phyloP scores from a whole-genome alignment of 306 rosid species.

The Casuarina cunninghamiana region DNA sequence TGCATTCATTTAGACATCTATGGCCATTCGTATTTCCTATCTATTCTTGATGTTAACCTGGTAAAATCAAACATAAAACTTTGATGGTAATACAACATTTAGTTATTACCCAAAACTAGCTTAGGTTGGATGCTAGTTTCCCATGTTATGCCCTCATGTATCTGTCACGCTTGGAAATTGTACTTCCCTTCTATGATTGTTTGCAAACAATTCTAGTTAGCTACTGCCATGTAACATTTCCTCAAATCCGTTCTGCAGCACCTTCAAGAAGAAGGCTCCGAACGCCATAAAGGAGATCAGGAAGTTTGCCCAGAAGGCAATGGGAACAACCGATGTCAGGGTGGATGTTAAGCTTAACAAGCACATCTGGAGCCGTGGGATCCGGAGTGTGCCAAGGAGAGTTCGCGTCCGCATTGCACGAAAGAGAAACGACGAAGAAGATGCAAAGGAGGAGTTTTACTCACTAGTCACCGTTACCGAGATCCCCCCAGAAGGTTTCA shows the following conservation, averaged over 20 bases:
- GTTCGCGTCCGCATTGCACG: constrained; percentile 35
- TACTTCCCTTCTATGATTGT: background rate
- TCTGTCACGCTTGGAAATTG: too few relatives aligned
- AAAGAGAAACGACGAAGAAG: constrained; percentile 51
- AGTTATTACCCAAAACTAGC: too few relatives aligned
- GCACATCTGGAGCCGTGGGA: constrained; percentile 49
- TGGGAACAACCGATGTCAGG: constrained; percentile 48
- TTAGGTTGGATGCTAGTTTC: too few relatives aligned
- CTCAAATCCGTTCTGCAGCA: constrained; percentile 23
- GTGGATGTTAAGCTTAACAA: constrained; percentile 55
- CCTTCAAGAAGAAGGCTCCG: constrained; percentile 56
- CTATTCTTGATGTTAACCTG: too few relatives aligned
- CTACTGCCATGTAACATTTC: background rate
- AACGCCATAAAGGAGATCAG: constrained; percentile 50
- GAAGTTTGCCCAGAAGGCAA: constrained; percentile 53
- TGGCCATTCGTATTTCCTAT: too few relatives aligned
- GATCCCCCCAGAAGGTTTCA: constrained; percentile 39
- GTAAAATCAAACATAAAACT: too few relatives aligned
- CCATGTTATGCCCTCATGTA: too few relatives aligned
- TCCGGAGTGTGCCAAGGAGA: constrained; percentile 47
- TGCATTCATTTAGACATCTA: too few relatives aligned
- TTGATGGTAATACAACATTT: too few relatives aligned
- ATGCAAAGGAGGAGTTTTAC: constrained; percentile 51
- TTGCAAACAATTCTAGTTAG: background rate
- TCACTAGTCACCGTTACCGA: constrained; percentile 45